These are phyloP conservation scores for Pseudopediastrum boryanum DNA, from an alignment of 139 green algal genomes.

Conservation along the genomic window DNA sequence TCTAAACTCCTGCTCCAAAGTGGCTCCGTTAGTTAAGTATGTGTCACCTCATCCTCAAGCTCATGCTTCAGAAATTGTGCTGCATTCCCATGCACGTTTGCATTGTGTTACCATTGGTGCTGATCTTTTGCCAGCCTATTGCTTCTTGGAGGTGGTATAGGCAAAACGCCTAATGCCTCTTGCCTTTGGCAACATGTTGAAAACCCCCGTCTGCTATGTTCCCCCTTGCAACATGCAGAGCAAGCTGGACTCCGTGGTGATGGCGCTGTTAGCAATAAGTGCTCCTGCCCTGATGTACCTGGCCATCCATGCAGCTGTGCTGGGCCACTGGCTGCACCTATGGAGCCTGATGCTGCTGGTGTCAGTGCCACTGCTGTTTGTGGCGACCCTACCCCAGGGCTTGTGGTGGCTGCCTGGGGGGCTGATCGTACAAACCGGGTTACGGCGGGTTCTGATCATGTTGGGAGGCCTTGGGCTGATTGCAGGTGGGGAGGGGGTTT, in stretches of 20 bases:
- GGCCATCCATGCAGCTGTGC: constrained; percentile 61
- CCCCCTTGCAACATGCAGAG: constrained; percentile 46
- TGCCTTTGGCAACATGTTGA: neutral
- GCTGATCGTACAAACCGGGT: constrained; percentile 21
- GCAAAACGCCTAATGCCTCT: neutral
- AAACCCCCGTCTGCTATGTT: neutral
- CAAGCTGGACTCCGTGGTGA: constrained; percentile 51
- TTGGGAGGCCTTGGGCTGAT: constrained; percentile 9
- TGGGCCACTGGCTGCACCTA: constrained; percentile 63
- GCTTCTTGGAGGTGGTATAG: no score
- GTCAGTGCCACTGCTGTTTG: constrained; percentile 57
- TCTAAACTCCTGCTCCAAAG: no score
- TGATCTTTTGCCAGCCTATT: no score
- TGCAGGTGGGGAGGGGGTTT: neutral
- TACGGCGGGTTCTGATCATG: constrained; percentile 27
- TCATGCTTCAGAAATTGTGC: no score
- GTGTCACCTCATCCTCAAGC: neutral
- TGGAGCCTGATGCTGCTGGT: constrained; percentile 80
- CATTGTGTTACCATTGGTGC: no score
- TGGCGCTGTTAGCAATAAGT: constrained; percentile 55
- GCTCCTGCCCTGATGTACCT: constrained; percentile 71
- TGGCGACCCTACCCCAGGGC: constrained; percentile 66
- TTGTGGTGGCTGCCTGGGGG: constrained; percentile 82
- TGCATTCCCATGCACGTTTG: no score
- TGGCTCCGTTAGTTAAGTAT: neutral